Evolutionary conservation across 2,329 filamentous ascomycete species (phyloP).

Genomic region (Fusarium papillatum): DNA sequence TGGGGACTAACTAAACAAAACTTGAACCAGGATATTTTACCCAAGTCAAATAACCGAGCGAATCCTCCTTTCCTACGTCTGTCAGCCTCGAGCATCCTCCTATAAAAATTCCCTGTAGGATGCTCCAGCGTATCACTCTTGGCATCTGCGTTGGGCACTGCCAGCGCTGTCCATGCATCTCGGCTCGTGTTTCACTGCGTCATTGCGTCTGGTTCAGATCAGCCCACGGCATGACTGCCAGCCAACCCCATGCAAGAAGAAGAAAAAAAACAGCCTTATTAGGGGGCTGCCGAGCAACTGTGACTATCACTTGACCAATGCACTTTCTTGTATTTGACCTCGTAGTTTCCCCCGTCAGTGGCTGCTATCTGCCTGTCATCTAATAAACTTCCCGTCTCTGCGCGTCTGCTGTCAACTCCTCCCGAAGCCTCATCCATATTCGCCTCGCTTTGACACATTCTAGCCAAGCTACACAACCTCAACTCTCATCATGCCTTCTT

Average conservation of each 20-base stretch:
- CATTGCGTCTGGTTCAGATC: constrained; percentile 6
- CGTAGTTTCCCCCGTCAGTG: not conserved
- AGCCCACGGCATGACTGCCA: not conserved
- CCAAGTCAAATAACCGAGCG: constrained; percentile 12
- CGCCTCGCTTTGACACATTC: not conserved
- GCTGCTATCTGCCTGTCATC: not conserved
- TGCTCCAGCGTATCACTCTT: constrained; percentile 14
- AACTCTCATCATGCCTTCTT: constrained; percentile 42
- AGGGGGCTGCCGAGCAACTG: constrained; percentile 35
- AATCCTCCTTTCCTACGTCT: not conserved
- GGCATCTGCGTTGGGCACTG: constrained; percentile 14
- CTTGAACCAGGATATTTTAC: not conserved
- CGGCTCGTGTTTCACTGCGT: constrained; percentile 13
- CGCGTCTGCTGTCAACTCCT: not conserved
- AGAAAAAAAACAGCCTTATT: constrained; percentile 19
- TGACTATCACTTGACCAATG: constrained; percentile 12
- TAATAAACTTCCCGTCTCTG: not conserved
- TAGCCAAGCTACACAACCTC: not conserved
- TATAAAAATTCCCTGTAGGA: constrained; percentile 11
- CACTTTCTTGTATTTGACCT: constrained; percentile 18
- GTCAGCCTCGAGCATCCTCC: constrained; percentile 12
- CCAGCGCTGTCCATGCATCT: constrained; percentile 2
- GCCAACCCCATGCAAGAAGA: constrained; percentile 15
- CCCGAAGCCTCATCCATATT: not conserved
- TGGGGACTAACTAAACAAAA: constrained; percentile 4